Conservation (phyloP, 768 basidiomycete genomes). For the Hemileccinum impolitum region DNA sequence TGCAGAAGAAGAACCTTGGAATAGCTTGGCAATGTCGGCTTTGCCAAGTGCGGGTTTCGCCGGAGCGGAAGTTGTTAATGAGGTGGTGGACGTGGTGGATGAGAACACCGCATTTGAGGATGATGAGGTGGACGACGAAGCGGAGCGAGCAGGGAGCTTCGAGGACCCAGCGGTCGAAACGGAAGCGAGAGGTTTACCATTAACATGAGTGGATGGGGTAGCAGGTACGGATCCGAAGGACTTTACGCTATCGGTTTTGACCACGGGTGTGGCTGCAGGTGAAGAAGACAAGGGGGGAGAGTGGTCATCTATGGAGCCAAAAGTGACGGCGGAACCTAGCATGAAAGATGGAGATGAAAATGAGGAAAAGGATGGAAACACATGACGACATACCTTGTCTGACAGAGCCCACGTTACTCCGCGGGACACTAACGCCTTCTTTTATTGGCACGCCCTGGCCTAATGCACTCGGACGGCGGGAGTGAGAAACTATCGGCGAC, state of each 20-base stretch:
- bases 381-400: slow-evolving; percentile 57
- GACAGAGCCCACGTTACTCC: slow-evolving; percentile 57
- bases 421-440: slow-evolving; percentile 74
- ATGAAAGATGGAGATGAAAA: slow-evolving; percentile 7
- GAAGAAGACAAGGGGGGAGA: slow-evolving; percentile 77
- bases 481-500: slow-evolving; percentile 56
- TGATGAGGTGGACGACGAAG: slow-evolving; percentile 17
- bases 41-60: slow-evolving; percentile 30
- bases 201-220: slow-evolving; percentile 47
- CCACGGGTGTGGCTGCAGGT: slow-evolving; percentile 61
- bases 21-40: slow-evolving; percentile 41
- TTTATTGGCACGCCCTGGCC: slow-evolving; percentile 69
- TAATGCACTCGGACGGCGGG: slow-evolving; percentile 75
- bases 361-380: neutral
- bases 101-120: slow-evolving; percentile 30
- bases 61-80: slow-evolving; percentile 36
- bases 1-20: slow-evolving; percentile 34
- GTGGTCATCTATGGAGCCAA: slow-evolving; percentile 87
- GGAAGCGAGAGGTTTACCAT: slow-evolving; percentile 58
- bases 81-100: slow-evolving; percentile 30
- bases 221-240: slow-evolving; percentile 78
- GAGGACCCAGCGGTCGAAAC: slow-evolving; percentile 39
- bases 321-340: slow-evolving; percentile 69
- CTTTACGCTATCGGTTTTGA: slow-evolving; percentile 72
- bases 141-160: slow-evolving; percentile 28